Conservation (phyloP, 345 rosid genomes). For the Kandelia obovata region DNA sequence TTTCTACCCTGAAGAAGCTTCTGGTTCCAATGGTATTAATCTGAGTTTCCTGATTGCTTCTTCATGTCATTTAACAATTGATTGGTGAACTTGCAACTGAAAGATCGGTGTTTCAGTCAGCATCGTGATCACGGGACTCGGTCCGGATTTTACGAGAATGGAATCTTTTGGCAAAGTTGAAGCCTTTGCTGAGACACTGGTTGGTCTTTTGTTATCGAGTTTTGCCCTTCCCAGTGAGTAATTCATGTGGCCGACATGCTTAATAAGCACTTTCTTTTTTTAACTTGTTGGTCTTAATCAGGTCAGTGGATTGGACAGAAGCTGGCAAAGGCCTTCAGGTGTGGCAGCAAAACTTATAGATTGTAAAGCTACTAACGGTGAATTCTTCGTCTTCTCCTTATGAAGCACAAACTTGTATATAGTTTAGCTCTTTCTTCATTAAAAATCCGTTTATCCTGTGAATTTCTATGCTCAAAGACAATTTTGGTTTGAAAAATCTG, state of each 20-base stretch:
- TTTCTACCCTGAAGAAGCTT: conserved; percentile 61
- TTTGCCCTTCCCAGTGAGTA: not conserved
- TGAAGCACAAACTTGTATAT: not conserved
- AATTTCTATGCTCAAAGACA: not conserved
- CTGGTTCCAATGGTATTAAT: conserved; percentile 57
- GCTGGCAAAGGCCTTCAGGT: conserved; percentile 90
- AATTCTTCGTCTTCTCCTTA: conserved; percentile 9
- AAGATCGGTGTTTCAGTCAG: conserved; percentile 43
- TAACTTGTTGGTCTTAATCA: conserved; percentile 3
- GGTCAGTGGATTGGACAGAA: conserved; percentile 91
- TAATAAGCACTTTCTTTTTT: not conserved
- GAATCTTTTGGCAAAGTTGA: conserved; percentile 96
- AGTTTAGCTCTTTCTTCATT: not conserved
- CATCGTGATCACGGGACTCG: conserved; percentile 75
- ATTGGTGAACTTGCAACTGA: not conserved
- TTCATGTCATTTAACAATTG: not conserved
- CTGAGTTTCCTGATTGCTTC: conserved; percentile 4
- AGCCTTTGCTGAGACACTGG: conserved; percentile 83
- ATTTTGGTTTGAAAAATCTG: not conserved
- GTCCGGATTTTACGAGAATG: conserved; percentile 84
- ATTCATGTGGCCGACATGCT: not conserved
- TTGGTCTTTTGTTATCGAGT: conserved; percentile 17
- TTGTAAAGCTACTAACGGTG: conserved; percentile 65
- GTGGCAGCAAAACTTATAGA: conserved; percentile 72
- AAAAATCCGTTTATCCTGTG: no score